A percentile compares a stretch with the other conserved stretches of the same genome.
phyloP scores from a whole-genome alignment of 2,329 filamentous ascomycete genomes.

The Lecanicillium sp. region DNA sequence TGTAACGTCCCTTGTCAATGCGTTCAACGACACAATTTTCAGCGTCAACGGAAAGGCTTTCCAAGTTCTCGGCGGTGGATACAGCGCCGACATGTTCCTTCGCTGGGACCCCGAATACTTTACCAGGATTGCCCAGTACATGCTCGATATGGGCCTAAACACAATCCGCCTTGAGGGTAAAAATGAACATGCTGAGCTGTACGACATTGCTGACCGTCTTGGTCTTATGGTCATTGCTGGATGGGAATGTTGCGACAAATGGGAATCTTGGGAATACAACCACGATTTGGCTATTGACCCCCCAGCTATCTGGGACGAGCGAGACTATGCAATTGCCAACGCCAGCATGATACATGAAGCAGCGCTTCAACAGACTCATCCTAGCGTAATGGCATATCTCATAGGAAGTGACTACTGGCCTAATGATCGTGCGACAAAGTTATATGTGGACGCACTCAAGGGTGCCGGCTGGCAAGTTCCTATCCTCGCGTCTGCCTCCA shows the following conservation, averaged over 20 bases:
- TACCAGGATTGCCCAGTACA: slow-evolving; percentile 38
- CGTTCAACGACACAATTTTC: slow-evolving; percentile 46
- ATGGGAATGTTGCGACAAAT: slow-evolving; percentile 62
- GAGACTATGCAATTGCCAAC: slow-evolving; percentile 47
- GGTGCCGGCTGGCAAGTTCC: slow-evolving; percentile 47
- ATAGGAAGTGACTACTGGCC: slow-evolving; percentile 59
- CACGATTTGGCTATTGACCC: slow-evolving; percentile 34
- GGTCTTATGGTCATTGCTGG: slow-evolving; percentile 55
- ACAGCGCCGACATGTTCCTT: slow-evolving; percentile 53
- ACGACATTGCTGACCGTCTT: slow-evolving; percentile 47
- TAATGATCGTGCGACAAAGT: slow-evolving; percentile 42
- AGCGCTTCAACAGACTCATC: slow-evolving; percentile 50
- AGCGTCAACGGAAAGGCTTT: slow-evolving; percentile 48
- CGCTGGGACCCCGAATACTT: slow-evolving; percentile 44
- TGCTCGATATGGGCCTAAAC: slow-evolving; percentile 54
- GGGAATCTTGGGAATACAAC: slow-evolving; percentile 57
- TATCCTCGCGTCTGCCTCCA: slow-evolving; percentile 48
- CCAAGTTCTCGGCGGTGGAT: slow-evolving; percentile 52
- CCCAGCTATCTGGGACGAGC: slow-evolving; percentile 34
- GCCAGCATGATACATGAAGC: slow-evolving; percentile 51
- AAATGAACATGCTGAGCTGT: slow-evolving; percentile 53
- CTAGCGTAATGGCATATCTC: slow-evolving; percentile 48
- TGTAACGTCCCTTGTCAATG: slow-evolving; percentile 42
- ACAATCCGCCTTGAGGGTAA: slow-evolving; percentile 57
- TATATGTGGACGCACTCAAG: slow-evolving; percentile 43